Conservation (phyloP, 192 early-diverging fungal species). For the Linnemannia elongata region DNA sequence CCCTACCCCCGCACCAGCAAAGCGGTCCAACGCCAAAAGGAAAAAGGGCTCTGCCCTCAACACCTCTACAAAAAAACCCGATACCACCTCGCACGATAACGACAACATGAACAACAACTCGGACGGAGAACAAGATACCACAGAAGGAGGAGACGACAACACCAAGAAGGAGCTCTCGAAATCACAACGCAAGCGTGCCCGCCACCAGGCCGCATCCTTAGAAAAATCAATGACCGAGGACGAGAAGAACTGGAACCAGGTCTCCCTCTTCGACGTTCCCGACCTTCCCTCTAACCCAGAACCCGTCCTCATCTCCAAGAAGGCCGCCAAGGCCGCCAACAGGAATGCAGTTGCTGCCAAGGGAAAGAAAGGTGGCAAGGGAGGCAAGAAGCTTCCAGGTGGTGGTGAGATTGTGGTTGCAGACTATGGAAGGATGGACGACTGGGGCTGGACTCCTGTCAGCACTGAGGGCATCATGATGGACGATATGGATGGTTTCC, state of each 20-base stretch:
- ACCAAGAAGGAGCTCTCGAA: constrained; percentile 44
- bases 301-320: constrained; percentile 9
- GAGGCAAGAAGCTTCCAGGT: not conserved
- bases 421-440: constrained; percentile 56
- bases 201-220: constrained; percentile 21
- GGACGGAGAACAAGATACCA: not conserved
- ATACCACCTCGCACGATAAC: not conserved
- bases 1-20: constrained; percentile 10
- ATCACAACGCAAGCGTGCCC: constrained; percentile 53
- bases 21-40: constrained; percentile 54
- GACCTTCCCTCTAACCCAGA: constrained; percentile 26
- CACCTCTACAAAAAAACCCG: not conserved
- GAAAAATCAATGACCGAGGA: constrained; percentile 28
- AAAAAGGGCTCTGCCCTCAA: constrained; percentile 25
- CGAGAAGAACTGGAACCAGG: constrained; percentile 40
- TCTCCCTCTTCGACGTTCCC: constrained; percentile 36
- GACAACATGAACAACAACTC: constrained; percentile 5
- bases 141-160: not conserved
- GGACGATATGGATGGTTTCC: constrained; percentile 84
- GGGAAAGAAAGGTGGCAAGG: constrained; percentile 20
- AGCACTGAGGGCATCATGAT: constrained; percentile 62
- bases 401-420: constrained; percentile 35
- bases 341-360: not conserved
- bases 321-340: constrained; percentile 20
- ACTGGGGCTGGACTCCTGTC: constrained; percentile 75